Evolutionary conservation across 306 rosid species (phyloP).

Genomic region (Urtica urens): DNA sequence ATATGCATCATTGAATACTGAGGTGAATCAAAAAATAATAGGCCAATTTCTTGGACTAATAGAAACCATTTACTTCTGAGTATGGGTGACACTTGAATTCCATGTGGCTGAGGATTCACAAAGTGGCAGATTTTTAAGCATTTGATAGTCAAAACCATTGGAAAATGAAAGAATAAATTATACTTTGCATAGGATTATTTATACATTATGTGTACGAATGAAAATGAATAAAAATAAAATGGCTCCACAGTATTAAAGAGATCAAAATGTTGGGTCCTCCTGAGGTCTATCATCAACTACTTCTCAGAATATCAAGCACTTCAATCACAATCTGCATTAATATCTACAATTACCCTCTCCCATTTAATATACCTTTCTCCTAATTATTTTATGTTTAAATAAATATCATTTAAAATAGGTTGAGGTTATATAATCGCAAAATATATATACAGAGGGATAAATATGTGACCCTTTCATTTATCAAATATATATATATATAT

Average conservation of each 20-base stretch:
- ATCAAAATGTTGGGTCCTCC: conserved; percentile 21
- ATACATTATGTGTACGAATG: neutral
- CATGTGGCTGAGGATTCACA: conserved; percentile 34
- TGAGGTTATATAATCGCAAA: too few relatives aligned
- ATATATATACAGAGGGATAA: too few relatives aligned
- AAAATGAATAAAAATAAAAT: neutral
- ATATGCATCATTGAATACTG: too few relatives aligned
- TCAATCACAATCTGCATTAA: conserved; percentile 18
- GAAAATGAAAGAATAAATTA: neutral
- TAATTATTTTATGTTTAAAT: too few relatives aligned
- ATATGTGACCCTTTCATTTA: too few relatives aligned
- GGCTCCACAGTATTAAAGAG: conserved; percentile 38
- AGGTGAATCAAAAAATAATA: neutral
- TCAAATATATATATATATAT: too few relatives aligned
- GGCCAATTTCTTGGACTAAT: neutral
- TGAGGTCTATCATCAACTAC: conserved; percentile 1
- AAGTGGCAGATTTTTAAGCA: neutral
- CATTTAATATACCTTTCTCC: too few relatives aligned
- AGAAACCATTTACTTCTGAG: conserved; percentile 18
- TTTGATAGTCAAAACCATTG: neutral
- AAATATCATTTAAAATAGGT: too few relatives aligned
- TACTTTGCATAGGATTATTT: neutral
- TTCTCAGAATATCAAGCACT: conserved; percentile 2
- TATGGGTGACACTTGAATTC: conserved; percentile 41
- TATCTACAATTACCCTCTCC: conserved; percentile 1